Percentiles rank a stretch among this genome's conserved stretches.
These are phyloP conservation scores for Pythium grandisporangium DNA, from an alignment of 352 stramenopile species.

Conservation along the genomic window DNA sequence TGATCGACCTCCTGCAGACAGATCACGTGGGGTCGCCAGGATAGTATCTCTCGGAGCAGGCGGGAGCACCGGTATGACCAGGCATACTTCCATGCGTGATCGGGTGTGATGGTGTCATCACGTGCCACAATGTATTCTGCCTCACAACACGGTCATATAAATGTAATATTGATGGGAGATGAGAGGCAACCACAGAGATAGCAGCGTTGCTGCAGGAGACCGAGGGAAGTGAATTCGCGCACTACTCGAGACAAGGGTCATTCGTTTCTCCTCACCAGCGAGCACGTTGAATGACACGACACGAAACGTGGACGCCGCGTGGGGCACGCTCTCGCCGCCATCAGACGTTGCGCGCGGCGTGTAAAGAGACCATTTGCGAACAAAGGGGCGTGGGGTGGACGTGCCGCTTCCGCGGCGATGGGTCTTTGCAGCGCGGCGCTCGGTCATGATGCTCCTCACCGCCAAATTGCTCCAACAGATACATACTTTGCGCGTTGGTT, in stretches of 20 bases:
- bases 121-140: constrained; percentile 50
- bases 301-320: constrained; percentile 33
- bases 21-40: constrained; percentile 34
- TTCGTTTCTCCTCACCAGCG: constrained; percentile 27
- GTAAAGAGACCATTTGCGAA: constrained; percentile 44
- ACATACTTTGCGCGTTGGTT: no score
- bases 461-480: no score
- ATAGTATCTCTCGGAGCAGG: constrained; percentile 42
- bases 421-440: neutral
- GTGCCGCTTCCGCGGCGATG: neutral
- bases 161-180: no score
- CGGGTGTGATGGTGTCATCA: constrained; percentile 10
- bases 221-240: no score
- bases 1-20: constrained; percentile 72
- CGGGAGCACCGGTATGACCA: constrained; percentile 38
- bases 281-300: constrained; percentile 71
- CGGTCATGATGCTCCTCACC: no score
- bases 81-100: constrained; percentile 39
- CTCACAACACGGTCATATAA: no score
- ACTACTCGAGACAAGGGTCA: no score
- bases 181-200: no score
- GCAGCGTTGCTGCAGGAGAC: no score
- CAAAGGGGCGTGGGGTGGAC: constrained; percentile 2
- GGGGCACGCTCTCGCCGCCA: constrained; percentile 7
- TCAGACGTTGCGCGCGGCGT: constrained; percentile 17